phyloP scores from a whole-genome alignment of 2,329 filamentous ascomycete genomes.

The Fusarium sacchari region DNA sequence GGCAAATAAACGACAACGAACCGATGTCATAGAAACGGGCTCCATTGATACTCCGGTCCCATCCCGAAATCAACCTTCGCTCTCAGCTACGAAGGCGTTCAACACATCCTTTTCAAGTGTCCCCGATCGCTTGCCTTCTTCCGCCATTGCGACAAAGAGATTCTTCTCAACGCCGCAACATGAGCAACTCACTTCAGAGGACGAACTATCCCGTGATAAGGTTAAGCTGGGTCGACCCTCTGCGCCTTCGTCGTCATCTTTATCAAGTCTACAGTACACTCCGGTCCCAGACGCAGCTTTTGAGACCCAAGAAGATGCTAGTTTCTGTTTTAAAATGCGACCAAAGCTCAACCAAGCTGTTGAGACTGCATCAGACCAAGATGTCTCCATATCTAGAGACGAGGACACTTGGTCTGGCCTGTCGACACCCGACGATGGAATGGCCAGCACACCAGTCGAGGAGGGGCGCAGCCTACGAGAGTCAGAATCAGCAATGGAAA shows the following conservation, averaged over 20 bases:
- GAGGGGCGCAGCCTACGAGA: not conserved
- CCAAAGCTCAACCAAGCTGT: not conserved
- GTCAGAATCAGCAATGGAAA: not conserved
- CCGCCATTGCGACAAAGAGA: not conserved
- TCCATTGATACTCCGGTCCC: slow-evolving; percentile 36
- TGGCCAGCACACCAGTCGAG: not conserved
- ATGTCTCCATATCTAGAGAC: not conserved
- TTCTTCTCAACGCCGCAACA: not conserved
- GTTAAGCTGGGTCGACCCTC: slow-evolving; percentile 27
- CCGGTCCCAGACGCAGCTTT: slow-evolving; percentile 13
- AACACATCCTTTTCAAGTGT: slow-evolving; percentile 36
- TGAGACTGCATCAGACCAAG: not conserved
- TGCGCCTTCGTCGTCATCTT: slow-evolving; percentile 41
- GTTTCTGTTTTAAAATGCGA: slow-evolving; percentile 47
- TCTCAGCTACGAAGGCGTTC: not conserved
- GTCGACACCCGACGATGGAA: slow-evolving; percentile 10
- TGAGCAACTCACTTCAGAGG: slow-evolving; percentile 15
- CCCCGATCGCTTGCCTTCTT: slow-evolving; percentile 31
- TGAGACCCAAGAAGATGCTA: slow-evolving; percentile 48
- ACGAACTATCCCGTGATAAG: slow-evolving; percentile 25
- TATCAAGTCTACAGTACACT: slow-evolving; percentile 39
- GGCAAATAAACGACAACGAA: slow-evolving; percentile 44
- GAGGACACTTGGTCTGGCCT: slow-evolving; percentile 36
- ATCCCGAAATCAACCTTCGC: slow-evolving; percentile 2
- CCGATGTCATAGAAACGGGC: slow-evolving; percentile 34